Base-by-base conservation (phyloP, 2,329 filamentous ascomycete genomes). In the Phaeosphaeria sp. region DNA sequence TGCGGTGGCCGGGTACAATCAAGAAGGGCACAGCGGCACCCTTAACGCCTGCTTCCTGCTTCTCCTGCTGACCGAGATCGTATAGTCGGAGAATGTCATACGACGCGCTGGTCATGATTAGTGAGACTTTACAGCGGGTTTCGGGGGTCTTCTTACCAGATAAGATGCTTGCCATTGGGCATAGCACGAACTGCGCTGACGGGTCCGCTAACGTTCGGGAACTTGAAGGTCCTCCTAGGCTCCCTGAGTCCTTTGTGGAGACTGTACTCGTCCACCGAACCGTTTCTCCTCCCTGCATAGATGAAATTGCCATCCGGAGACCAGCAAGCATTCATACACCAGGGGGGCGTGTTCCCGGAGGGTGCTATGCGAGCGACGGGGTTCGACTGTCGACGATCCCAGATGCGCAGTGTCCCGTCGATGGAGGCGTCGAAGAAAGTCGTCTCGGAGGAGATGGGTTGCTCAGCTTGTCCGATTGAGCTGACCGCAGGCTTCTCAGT, bases 251-350 rank as follows among this genome's bases (percentile, higher is more conserved):
- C 85, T 69, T 93, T 92, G 74, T 95, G 92, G 18, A 99, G 83
- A 70, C 88, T 92, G 78, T 91, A 99, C 77, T 99, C 95, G 67
- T 99, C 95, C 0, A 99, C 95, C 0, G 92, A 96, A 51, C 92
- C 87, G 76, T 98, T 98, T 56, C 95, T 85, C 25, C 95, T 84
- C 0, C 95, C 95, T 0, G 91, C 93, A 78, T 97, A 99, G 68
- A 99, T 93, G 77, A 87, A 92, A 78, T 98, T 98, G 15, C 95
- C 95, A 74, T 97, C 91, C 0, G 93, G 93, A 54, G 90, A 94
- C 95, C 95, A 99, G 80, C 93, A 97, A 0, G 93, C 92, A 65
- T 92, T 93, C 88, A 97, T 97, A 77, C 94, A 98, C 94, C 94
- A 99, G 0, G 94, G 95, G 1, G 95, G 94, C 0, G 92, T 91